Base-by-base conservation (phyloP, 306 rosid species). In the Carpinus viminea region DNA sequence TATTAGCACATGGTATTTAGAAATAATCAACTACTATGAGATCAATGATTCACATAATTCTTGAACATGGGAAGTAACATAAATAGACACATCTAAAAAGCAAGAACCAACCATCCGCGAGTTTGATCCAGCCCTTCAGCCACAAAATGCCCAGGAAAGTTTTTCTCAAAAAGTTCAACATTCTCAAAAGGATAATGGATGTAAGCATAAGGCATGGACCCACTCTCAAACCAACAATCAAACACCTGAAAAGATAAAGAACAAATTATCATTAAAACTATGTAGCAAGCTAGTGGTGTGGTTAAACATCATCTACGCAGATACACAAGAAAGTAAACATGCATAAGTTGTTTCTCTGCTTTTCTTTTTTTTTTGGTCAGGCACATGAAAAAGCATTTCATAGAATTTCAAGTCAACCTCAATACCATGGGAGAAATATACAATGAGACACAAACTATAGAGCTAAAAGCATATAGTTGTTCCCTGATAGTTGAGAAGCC, bases 221-320 rank as follows among this genome's bases (percentile, higher is more conserved):
- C 99, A 85, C 99, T 95, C 85, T 95, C 98, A 66, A 95, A 95
- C 99, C 98, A 95, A 82, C 99, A 95, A 84, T 95, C 99, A 87
- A 95, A 95, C 72, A 95, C 98, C 98, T 95, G 91, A 75, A 89
- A 83, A 69, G 51, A 73, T 47, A 45, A 78, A 38, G 31, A 76
- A 80, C 12, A 18, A 0, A 68, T 76, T 50, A 34, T 75, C 76
- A 55, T 69, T 47, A 72, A 73, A 70, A 72, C 55, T 34, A 17
- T 76, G 66, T 21, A 72, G 28, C 21, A 36, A 34, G 17, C 41
- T 38, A 68, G 51, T 20, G 47, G 48, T 17, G 13, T 16, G 17
- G 65, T 59, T 18, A 41, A 61, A 41, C 18, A 41, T 8, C 51
- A 68, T 7, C n/a, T 17, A 62, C 2, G 0, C 43, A 31, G 5